phyloP scores from a whole-genome alignment of 2,329 filamentous ascomycete species.

The Colletotrichum echinochloae region DNA sequence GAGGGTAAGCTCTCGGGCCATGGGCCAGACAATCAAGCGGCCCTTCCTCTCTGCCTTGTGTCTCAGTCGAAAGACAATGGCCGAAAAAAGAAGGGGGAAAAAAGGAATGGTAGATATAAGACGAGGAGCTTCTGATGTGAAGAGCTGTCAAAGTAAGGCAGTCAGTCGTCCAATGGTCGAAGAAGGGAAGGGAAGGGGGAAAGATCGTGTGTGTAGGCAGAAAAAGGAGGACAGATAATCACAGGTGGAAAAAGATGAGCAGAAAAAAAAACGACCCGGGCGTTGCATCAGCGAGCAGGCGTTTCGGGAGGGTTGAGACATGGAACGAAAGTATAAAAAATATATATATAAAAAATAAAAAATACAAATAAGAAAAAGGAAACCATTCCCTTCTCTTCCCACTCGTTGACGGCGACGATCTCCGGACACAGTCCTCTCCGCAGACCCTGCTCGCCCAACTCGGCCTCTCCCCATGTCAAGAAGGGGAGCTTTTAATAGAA shows the following conservation, averaged over 20 bases:
- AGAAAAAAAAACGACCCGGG: background rate
- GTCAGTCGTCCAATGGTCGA: background rate
- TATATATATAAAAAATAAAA: too few species aligned
- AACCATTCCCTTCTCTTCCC: background rate
- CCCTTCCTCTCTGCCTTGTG: too few species aligned
- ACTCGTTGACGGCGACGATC: background rate
- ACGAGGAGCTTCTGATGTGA: background rate
- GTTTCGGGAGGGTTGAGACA: conserved; percentile 18
- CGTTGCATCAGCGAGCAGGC: background rate
- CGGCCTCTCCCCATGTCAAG: background rate
- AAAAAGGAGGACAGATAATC: background rate
- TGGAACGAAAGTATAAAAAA: conserved; percentile 5
- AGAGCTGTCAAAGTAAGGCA: background rate
- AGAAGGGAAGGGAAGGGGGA: background rate
- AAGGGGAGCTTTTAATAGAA: background rate
- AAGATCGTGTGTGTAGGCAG: background rate
- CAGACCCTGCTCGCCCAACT: background rate
- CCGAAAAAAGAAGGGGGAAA: background rate
- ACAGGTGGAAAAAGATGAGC: background rate
- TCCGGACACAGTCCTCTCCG: background rate
- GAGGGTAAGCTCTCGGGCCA: background rate
- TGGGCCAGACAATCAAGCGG: background rate
- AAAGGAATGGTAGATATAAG: background rate
- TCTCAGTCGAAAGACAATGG: background rate
- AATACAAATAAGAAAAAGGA: too few species aligned